These are phyloP conservation scores for Naumovozyma dairenensis DNA, from an alignment of 805 yeast species.

Conservation along the genomic window DNA sequence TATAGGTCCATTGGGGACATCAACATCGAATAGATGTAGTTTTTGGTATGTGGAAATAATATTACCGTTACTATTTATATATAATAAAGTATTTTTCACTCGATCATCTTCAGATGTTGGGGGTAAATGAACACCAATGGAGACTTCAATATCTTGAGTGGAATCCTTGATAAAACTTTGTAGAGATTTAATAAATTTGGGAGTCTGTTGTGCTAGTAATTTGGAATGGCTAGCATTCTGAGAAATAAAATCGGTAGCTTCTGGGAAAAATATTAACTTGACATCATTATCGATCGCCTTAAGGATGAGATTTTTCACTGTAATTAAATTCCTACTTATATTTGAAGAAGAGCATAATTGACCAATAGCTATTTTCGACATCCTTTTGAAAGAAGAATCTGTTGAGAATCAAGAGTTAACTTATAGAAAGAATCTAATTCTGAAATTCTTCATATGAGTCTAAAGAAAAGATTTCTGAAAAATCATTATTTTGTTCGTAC, in stretches of 20 bases:
- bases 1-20: conserved; percentile 69
- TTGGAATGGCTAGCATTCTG: conserved; percentile 56
- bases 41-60: conserved; percentile 68
- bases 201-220: conserved; percentile 43
- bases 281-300: conserved; percentile 55
- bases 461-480: too few relatives aligned
- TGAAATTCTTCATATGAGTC: too few relatives aligned
- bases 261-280: conserved; percentile 74
- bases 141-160: conserved; percentile 43
- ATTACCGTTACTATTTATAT: conserved; percentile 57
- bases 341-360: conserved; percentile 72
- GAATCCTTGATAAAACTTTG: conserved; percentile 38
- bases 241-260: conserved; percentile 85
- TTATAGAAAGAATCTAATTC: too few relatives aligned
- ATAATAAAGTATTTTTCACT: conserved; percentile 63
- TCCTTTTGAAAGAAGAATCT: too few relatives aligned
- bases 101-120: conserved; percentile 34
- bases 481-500: too few relatives aligned
- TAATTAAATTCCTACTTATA: conserved; percentile 46
- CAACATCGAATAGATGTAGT: conserved; percentile 82
- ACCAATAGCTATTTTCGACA: conserved; percentile 79
- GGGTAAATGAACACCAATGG: conserved; percentile 88
- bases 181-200: conserved; percentile 35
- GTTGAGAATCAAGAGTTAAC: too few relatives aligned
- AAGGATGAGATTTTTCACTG: conserved; percentile 50